Evolutionary conservation across 179 eudicot species (phyloP).

Genomic region (Drosera spatulata): DNA sequence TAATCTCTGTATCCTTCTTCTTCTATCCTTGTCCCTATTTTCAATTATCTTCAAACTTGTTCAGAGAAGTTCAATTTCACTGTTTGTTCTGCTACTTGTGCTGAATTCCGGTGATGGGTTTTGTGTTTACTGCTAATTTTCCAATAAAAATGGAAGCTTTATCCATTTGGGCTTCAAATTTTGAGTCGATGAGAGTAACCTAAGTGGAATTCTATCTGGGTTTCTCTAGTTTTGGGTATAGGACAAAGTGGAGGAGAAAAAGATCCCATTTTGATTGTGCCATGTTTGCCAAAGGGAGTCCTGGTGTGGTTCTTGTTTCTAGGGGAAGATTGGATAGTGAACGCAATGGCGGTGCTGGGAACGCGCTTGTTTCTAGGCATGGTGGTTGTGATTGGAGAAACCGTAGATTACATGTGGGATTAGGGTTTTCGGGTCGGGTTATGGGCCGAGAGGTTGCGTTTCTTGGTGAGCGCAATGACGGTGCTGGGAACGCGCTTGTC

Average conservation of each 20-base stretch:
- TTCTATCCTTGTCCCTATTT: no score
- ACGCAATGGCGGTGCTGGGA: no score
- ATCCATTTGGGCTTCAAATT: constrained; percentile 18
- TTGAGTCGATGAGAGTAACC: constrained; percentile 17
- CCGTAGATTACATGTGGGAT: constrained; percentile 8
- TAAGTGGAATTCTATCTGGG: constrained; percentile 13
- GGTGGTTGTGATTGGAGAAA: constrained; percentile 5
- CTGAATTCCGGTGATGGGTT: no score
- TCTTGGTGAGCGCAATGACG: constrained; percentile 10
- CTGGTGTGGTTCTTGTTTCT: constrained; percentile 8
- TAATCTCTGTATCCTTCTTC: no score
- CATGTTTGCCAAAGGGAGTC: constrained; percentile 1
- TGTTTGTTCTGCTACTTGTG: no score
- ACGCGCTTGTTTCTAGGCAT: not conserved
- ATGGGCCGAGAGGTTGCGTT: constrained; percentile 7
- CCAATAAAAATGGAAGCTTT: constrained; percentile 22
- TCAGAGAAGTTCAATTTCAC: no score
- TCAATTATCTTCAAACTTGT: no score
- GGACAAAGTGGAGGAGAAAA: constrained; percentile 12
- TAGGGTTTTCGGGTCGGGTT: constrained; percentile 12
- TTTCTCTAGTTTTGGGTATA: constrained; percentile 14
- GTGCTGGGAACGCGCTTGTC: constrained; percentile 12
- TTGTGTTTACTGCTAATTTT: no score
- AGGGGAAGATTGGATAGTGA: constrained; percentile 10
- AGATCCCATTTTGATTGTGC: constrained; percentile 4